Evolutionary conservation across 1,284 basidiomycete genomes (phyloP).

Genomic region (Cutaneotrichosporon curvatum): DNA sequence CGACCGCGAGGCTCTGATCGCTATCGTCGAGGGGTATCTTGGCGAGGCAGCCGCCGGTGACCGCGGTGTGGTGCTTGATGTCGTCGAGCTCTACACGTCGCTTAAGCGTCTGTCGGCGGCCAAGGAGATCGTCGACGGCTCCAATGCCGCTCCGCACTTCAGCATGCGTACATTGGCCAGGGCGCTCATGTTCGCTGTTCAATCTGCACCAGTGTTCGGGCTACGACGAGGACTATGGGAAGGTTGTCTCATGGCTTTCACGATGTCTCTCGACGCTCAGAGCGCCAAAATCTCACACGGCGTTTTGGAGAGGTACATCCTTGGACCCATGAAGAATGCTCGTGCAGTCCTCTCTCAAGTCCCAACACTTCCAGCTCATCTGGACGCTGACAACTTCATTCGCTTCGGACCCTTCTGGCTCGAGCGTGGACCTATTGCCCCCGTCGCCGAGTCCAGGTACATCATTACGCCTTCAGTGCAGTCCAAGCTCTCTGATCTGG

Average conservation of each 20-base stretch:
- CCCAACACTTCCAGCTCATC: conserved; percentile 55
- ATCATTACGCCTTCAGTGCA: conserved; percentile 97
- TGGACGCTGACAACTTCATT: conserved; percentile 57
- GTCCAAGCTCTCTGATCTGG: conserved; percentile 83
- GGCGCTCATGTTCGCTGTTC: conserved; percentile 82
- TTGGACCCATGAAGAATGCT: conserved; percentile 74
- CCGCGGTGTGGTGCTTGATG: conserved; percentile 77
- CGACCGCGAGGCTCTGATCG: conserved; percentile 81
- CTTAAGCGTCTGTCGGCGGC: conserved; percentile 72
- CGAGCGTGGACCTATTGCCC: conserved; percentile 60
- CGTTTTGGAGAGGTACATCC: conserved; percentile 71
- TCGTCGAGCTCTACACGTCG: conserved; percentile 82
- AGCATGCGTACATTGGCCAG: conserved; percentile 94
- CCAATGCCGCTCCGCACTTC: conserved; percentile 91
- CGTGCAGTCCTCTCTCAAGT: conserved; percentile 65
- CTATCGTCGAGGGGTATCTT: conserved; percentile 86
- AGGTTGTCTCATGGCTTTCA: conserved; percentile 95
- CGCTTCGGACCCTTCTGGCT: conserved; percentile 92
- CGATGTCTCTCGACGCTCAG: conserved; percentile 79
- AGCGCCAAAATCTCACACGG: conserved; percentile 63
- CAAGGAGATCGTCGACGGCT: conserved; percentile 87
- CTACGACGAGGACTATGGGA: conserved; percentile 87
- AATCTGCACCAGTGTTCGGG: conserved; percentile 70
- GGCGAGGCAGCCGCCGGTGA: conserved; percentile 77
- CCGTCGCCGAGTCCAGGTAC: conserved; percentile 61